Conservation (phyloP, 1,284 basidiomycete species). For the Polyporus tsugae region DNA sequence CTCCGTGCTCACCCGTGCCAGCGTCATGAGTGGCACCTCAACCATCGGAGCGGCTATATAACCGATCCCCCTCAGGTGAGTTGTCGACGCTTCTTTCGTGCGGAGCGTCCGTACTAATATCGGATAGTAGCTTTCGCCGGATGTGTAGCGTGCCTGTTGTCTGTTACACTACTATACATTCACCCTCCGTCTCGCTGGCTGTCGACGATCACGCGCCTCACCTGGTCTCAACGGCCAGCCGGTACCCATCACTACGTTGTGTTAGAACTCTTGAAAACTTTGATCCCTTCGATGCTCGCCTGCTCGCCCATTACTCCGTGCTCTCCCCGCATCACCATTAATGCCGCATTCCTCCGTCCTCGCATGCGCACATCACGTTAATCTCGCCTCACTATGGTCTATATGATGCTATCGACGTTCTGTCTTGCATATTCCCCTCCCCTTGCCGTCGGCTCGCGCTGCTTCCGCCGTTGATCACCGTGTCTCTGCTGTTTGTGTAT, state of each 20-base stretch:
- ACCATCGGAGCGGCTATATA: conserved; percentile 26
- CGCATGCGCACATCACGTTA: background rate
- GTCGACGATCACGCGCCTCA: conserved; percentile 18
- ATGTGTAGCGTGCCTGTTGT: conserved; percentile 15
- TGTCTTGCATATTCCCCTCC: background rate
- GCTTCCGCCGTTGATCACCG: background rate
- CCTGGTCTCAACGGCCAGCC: conserved; percentile 30
- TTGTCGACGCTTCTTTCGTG: background rate
- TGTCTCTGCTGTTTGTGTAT: background rate
- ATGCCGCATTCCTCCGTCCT: background rate
- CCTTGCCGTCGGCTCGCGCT: background rate
- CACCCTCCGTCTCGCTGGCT: conserved; percentile 24
- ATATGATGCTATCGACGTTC: background rate
- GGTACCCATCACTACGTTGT: conserved; percentile 6
- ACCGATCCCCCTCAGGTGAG: conserved; percentile 3
- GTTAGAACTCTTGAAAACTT: background rate
- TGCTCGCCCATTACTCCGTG: background rate
- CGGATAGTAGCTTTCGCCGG: background rate
- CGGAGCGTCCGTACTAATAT: background rate
- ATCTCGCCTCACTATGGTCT: conserved; percentile 1
- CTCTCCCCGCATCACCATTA: background rate
- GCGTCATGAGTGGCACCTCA: conserved; percentile 24
- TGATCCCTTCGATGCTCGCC: background rate
- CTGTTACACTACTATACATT: conserved; percentile 19
- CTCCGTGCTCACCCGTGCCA: conserved; percentile 17